Evolutionary conservation across 1,139 yeast species (phyloP).

Genomic region (Kluyveromyces sp.): DNA sequence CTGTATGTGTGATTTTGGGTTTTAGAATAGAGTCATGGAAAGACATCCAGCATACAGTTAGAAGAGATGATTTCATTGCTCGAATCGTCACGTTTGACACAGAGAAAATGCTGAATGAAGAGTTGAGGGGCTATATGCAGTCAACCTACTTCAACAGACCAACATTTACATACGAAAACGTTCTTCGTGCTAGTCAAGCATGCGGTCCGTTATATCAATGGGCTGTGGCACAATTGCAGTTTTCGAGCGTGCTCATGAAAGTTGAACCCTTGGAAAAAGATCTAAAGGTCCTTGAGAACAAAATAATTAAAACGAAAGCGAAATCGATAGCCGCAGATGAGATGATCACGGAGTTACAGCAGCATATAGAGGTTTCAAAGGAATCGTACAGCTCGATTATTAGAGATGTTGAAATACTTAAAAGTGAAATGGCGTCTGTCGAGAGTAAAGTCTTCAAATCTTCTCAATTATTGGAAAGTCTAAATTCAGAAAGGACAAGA

Average conservation of each 20-base stretch:
- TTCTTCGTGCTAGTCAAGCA: constrained; percentile 86
- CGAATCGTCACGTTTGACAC: constrained; percentile 71
- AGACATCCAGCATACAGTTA: constrained; percentile 72
- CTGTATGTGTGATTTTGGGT: constrained; percentile 79
- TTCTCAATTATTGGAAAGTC: constrained; percentile 50
- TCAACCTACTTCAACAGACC: constrained; percentile 52
- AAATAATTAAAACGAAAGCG: constrained; percentile 55
- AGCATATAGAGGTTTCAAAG: constrained; percentile 62
- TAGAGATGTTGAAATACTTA: constrained; percentile 70
- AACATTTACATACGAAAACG: constrained; percentile 65
- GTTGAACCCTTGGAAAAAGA: constrained; percentile 74
- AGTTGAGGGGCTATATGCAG: constrained; percentile 52
- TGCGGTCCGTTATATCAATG: constrained; percentile 90
- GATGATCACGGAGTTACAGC: constrained; percentile 71
- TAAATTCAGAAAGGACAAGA: constrained; percentile 64
- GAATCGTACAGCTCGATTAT: constrained; percentile 64
- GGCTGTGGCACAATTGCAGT: constrained; percentile 81
- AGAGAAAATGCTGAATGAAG: constrained; percentile 49
- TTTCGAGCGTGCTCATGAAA: constrained; percentile 58
- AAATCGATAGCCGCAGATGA: constrained; percentile 71
- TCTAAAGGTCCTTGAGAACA: constrained; percentile 51
- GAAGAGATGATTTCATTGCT: constrained; percentile 83
- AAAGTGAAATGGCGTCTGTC: constrained; percentile 60
- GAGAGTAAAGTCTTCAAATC: constrained; percentile 60
- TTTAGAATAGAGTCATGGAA: constrained; percentile 67